Conservation (phyloP, 1,139 yeast genomes). For the Saccharomycopsis crataegensis region DNA sequence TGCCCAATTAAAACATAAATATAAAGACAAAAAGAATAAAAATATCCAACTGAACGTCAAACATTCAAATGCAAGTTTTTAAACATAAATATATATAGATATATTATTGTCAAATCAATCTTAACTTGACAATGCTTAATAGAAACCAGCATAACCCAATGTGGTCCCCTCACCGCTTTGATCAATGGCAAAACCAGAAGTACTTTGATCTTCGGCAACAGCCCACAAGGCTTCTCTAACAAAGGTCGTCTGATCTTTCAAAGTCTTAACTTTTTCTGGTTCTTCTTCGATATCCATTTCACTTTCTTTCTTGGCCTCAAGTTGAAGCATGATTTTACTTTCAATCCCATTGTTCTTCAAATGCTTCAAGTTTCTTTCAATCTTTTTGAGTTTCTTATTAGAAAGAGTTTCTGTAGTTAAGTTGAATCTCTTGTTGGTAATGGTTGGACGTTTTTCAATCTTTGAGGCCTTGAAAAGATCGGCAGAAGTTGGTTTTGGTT, state of each 20-base stretch:
- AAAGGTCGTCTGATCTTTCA: slow-evolving; percentile 36
- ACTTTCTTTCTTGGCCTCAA: slow-evolving; percentile 38
- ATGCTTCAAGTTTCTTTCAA: slow-evolving; percentile 72
- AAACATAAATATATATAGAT: background rate
- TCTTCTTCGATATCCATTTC: slow-evolving; percentile 33
- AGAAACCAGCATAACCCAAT: slow-evolving; percentile 56
- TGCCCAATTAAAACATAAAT: too few relatives aligned
- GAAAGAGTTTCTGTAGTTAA: slow-evolving; percentile 59
- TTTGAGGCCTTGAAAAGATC: slow-evolving; percentile 42
- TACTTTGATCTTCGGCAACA: slow-evolving; percentile 41
- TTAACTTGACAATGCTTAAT: background rate
- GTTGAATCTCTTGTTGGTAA: slow-evolving; percentile 26
- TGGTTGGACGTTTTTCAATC: slow-evolving; percentile 26
- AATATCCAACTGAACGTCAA: too few relatives aligned
- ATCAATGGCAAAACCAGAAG: slow-evolving; percentile 34
- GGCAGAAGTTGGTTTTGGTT: slow-evolving; percentile 50
- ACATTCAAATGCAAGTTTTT: too few relatives aligned
- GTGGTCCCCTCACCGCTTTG: slow-evolving; percentile 71
- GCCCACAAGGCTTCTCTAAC: slow-evolving; percentile 65
- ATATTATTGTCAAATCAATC: too few relatives aligned
- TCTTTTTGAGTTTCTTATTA: slow-evolving; percentile 74
- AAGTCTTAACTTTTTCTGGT: slow-evolving; percentile 24
- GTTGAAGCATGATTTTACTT: slow-evolving; percentile 39
- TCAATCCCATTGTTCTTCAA: slow-evolving; percentile 40
- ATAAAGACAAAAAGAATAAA: too few relatives aligned